Conservation (phyloP, 768 basidiomycete species). For the Xerocomus potaroensis region DNA sequence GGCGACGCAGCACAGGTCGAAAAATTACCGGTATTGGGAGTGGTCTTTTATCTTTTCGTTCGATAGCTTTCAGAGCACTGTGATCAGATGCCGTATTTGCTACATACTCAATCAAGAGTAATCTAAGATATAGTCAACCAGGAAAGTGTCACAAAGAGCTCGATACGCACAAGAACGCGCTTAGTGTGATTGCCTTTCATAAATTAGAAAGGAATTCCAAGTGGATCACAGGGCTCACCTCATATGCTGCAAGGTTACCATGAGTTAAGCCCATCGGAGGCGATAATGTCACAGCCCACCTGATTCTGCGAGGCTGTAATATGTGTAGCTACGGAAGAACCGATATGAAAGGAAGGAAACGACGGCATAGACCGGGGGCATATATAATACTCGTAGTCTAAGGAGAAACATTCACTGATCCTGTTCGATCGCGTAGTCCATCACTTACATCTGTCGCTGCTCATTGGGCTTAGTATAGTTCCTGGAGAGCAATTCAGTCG, state of each 20-base stretch:
- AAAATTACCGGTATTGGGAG: slow-evolving; percentile 62
- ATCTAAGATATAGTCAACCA: slow-evolving; percentile 34
- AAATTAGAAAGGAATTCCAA: slow-evolving; percentile 13
- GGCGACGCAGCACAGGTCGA: not conserved
- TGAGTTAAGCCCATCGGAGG: slow-evolving; percentile 27
- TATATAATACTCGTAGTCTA: slow-evolving; percentile 76
- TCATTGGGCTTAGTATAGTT: slow-evolving; percentile 67
- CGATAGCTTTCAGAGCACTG: slow-evolving; percentile 62
- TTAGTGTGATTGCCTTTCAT: slow-evolving; percentile 68
- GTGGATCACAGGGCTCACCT: slow-evolving; percentile 39
- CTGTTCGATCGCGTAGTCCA: not conserved
- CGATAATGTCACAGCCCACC: slow-evolving; percentile 32
- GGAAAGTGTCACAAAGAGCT: not conserved
- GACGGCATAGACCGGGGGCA: slow-evolving; percentile 79
- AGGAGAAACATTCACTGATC: not conserved
- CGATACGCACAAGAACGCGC: slow-evolving; percentile 74
- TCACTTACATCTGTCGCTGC: slow-evolving; percentile 74
- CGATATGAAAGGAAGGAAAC: slow-evolving; percentile 86
- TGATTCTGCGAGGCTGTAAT: slow-evolving; percentile 49
- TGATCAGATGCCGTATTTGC: slow-evolving; percentile 63
- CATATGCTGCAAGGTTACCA: slow-evolving; percentile 48
- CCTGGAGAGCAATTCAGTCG: slow-evolving; percentile 34
- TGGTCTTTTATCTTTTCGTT: slow-evolving; percentile 71
- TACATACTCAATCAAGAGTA: slow-evolving; percentile 83
- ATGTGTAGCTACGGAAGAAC: slow-evolving; percentile 74